A percentile compares a stretch with the other conserved stretches of the same genome.
Evolutionary conservation across 805 yeast genomes (phyloP).

Genomic region (Zygosaccharomyces siamensis): DNA sequence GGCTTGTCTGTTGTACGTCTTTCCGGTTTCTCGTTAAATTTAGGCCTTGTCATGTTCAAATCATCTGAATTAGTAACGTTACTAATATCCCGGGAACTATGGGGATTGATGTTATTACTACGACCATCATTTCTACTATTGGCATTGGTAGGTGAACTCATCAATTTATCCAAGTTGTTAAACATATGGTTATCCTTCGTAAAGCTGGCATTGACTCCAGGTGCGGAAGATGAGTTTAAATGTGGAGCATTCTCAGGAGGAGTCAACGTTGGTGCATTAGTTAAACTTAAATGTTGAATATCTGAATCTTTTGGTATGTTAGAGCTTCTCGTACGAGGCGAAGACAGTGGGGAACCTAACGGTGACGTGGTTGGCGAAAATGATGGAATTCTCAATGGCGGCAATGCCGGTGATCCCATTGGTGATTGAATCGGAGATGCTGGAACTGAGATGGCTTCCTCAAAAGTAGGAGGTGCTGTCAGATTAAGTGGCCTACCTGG

Average conservation of each 20-base stretch:
- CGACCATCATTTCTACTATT: not conserved
- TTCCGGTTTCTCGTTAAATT: not conserved
- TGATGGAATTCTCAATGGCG: not conserved
- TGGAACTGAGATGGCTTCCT: conserved; percentile 52
- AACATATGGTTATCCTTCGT: conserved; percentile 11
- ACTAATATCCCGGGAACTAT: not conserved
- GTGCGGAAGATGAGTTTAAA: not conserved
- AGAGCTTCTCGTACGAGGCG: not conserved
- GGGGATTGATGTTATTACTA: not conserved
- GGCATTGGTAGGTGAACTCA: conserved; percentile 12
- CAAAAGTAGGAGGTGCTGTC: conserved; percentile 54
- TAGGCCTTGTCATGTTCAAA: conserved; percentile 3
- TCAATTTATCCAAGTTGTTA: conserved; percentile 21
- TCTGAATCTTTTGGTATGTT: not conserved
- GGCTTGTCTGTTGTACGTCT: not conserved
- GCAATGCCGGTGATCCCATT: conserved; percentile 11
- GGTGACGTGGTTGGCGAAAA: conserved; percentile 1
- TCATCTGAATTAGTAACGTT: conserved; percentile 3
- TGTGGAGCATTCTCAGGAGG: not conserved
- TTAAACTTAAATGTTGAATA: conserved; percentile 1
- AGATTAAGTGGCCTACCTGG: conserved; percentile 14
- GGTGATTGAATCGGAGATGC: conserved; percentile 40
- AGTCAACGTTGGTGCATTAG: conserved; percentile 1
- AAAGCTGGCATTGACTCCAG: conserved; percentile 5
- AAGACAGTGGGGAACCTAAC: not conserved